Evolutionary conservation across 2,329 filamentous ascomycete species (phyloP), one percentile per base, ranked within the genome.

Genomic region (Pseudovirgaria hyperparasitica): DNA sequence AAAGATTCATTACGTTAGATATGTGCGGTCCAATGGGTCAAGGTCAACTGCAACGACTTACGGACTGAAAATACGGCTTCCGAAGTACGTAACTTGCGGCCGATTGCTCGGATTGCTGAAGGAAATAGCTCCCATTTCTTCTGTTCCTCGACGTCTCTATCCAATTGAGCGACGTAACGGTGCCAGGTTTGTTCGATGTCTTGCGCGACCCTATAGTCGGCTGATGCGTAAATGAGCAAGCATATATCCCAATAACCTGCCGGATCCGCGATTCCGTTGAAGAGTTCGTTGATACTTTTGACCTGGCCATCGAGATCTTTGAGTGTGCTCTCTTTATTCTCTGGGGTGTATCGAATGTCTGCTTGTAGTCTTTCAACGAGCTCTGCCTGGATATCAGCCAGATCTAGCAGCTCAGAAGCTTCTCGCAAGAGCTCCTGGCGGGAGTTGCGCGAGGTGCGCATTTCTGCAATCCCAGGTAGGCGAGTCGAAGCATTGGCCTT

Each of bases 301-400:
- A 96, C 79, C 25, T 72, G 69, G n/a, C 82, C 80, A 50, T 92
- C 76, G 19, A 94, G 69, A 17, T 70, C 65, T 23, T 64, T 52
- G 32, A 80, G 56, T 14, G 92, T 72, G 30, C 78, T 69, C 1
- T 60, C 55, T 43, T 70, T 72, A 22, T 72, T 70, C 25, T 77
- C 71, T 1, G 63, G 56, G 9, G 65, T 58, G 19, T 94, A 67
- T 22, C 90, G 72, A 2, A 61, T 50, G 38, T 98, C 90, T 7
- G 67, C 67, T 46, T 67, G 72, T 27, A 98, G 60, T 23, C 82
- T 70, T 47, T 85, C 78, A 14, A 96, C 55, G 22, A 96, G 57
- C 42, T 98, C 90, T 46, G 93, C 82, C 52, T 98, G 90, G 28
- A 98, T 90, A 45, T 90, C 87, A 9, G 86, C 87, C 26, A 96